These are phyloP conservation scores for Penicillium vulpinum DNA, from an alignment of 2,329 filamentous ascomycete genomes.

Conservation along the genomic window DNA sequence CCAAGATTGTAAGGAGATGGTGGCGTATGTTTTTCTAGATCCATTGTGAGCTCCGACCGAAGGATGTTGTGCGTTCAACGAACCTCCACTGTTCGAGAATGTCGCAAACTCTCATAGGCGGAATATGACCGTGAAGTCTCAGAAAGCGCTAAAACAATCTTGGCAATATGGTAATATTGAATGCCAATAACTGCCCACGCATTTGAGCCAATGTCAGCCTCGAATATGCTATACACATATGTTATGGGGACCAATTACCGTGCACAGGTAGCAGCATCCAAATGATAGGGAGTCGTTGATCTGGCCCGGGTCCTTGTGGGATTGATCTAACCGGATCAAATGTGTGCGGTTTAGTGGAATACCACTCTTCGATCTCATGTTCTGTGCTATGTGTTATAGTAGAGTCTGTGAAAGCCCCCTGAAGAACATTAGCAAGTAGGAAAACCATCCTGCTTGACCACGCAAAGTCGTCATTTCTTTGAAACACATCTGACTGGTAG, in stretches of 20 bases:
- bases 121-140: constrained; percentile 9
- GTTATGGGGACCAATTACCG: constrained; percentile 12
- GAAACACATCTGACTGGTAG: constrained; percentile 33
- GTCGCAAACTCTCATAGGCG: constrained; percentile 21
- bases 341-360: constrained; percentile 21
- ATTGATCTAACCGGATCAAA: constrained; percentile 30
- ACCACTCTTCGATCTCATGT: constrained; percentile 22
- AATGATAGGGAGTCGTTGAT: constrained; percentile 30
- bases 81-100: constrained; percentile 27
- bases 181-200: constrained; percentile 31
- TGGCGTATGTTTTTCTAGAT: constrained; percentile 23
- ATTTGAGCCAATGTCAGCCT: background rate
- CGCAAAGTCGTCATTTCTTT: constrained; percentile 36
- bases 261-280: constrained; percentile 37
- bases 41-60: background rate
- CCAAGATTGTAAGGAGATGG: constrained; percentile 27
- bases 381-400: background rate
- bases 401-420: constrained; percentile 18
- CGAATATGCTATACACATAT: background rate
- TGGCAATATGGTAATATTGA: constrained; percentile 39
- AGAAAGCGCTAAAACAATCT: constrained; percentile 30
- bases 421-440: constrained; percentile 35
- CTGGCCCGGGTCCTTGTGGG: constrained; percentile 18
- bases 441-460: constrained; percentile 41
- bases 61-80: background rate